phyloP scores from a whole-genome alignment of 768 basidiomycete genomes.

The Mycena pura region DNA sequence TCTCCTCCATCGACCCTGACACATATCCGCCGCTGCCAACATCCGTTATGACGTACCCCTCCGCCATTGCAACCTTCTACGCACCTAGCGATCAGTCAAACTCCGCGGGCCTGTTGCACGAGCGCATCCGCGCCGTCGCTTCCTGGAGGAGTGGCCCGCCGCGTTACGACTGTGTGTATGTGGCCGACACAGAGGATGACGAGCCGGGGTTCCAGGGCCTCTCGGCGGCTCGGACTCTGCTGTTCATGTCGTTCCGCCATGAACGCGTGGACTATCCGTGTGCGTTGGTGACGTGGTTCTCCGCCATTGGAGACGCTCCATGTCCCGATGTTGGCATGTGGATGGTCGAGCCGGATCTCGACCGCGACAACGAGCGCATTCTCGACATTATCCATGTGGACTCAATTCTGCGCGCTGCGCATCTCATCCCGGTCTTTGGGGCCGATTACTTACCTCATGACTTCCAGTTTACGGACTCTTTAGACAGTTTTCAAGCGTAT shows the following conservation, averaged over 20 bases:
- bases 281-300: constrained; percentile 35
- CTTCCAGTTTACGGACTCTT: constrained; percentile 29
- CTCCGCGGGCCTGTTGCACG: constrained; percentile 35
- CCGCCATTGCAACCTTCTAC: constrained; percentile 39
- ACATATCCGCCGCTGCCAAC: constrained; percentile 7
- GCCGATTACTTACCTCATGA: constrained; percentile 22
- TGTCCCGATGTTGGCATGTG: constrained; percentile 36
- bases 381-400: constrained; percentile 36
- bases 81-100: constrained; percentile 45
- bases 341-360: constrained; percentile 30
- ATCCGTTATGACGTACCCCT: constrained; percentile 35
- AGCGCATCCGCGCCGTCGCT: constrained; percentile 36
- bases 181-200: constrained; percentile 24
- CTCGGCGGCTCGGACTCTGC: constrained; percentile 28
- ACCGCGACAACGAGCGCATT: constrained; percentile 3
- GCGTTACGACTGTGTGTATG: constrained; percentile 38
- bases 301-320: constrained; percentile 27
- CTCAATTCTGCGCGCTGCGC: constrained; percentile 35
- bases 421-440: constrained; percentile 39
- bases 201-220: constrained; percentile 33
- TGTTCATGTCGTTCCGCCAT: constrained; percentile 34
- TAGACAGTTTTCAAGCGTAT: constrained; percentile 32
- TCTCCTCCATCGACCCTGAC: constrained; percentile 7
- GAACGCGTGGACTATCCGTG: constrained; percentile 29
- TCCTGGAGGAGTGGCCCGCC: constrained; percentile 35